Evolutionary conservation across 768 basidiomycete genomes (phyloP).

Genomic region (Leccinum olivaceopallidum): DNA sequence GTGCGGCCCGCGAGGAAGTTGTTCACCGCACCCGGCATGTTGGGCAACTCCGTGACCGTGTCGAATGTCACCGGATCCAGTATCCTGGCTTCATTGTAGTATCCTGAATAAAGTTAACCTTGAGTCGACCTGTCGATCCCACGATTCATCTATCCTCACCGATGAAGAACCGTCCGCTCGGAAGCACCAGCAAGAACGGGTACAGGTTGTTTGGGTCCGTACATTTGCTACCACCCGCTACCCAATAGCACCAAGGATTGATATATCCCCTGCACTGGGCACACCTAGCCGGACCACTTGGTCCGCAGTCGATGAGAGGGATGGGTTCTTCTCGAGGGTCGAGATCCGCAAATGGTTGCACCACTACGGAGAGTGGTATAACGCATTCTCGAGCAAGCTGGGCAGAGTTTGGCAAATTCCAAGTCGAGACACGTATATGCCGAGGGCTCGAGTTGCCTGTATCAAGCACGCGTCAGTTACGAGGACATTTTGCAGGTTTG

Average conservation of each 20-base stretch:
- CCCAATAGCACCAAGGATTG: conserved; percentile 92
- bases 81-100: conserved; percentile 82
- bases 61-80: conserved; percentile 65
- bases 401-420: conserved; percentile 81
- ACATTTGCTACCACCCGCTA: conserved; percentile 73
- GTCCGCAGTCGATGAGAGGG: conserved; percentile 72
- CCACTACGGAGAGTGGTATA: conserved; percentile 79
- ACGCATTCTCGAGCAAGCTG: conserved; percentile 79
- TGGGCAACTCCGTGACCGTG: conserved; percentile 61
- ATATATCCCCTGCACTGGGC: conserved; percentile 84
- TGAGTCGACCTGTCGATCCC: not conserved
- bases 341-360: conserved; percentile 91
- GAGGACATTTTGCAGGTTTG: not conserved
- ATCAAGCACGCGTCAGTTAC: conserved; percentile 17
- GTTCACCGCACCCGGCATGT: conserved; percentile 73
- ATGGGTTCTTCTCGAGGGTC: conserved; percentile 76
- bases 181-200: conserved; percentile 73
- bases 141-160: conserved; percentile 41
- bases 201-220: conserved; percentile 84
- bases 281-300: conserved; percentile 80
- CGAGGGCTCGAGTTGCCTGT: conserved; percentile 89
- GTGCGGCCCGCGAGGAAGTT: conserved; percentile 73
- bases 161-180: conserved; percentile 67
- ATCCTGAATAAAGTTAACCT: conserved; percentile 41
- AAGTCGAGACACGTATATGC: conserved; percentile 86